phyloP scores from a whole-genome alignment of 2,329 filamentous ascomycete species.

The Beauveria sp. region DNA sequence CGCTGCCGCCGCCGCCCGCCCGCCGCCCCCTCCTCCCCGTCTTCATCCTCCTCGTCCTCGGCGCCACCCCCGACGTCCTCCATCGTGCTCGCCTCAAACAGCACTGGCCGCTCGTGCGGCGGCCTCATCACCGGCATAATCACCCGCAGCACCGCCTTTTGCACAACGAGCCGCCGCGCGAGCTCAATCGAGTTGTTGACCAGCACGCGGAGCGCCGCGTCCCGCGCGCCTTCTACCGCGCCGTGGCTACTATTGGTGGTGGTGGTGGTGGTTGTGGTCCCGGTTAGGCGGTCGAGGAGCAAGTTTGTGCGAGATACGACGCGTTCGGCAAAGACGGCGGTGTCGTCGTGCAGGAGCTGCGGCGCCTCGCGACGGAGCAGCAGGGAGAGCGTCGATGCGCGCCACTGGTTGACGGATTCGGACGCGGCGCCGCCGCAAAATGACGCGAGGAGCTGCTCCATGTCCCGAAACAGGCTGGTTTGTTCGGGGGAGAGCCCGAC shows the following conservation, averaged over 20 bases:
- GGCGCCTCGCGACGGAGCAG: conserved; percentile 48
- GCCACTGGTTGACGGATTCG: conserved; percentile 57
- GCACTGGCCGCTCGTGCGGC: conserved; percentile 40
- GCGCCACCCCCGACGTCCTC: conserved; percentile 59
- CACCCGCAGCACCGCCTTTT: conserved; percentile 51
- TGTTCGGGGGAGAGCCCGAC: conserved; percentile 52
- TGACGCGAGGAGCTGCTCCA: conserved; percentile 38
- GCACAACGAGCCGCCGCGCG: conserved; percentile 47
- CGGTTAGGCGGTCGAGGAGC: conserved; percentile 44
- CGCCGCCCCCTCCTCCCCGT: conserved; percentile 29
- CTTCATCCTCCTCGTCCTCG: conserved; percentile 49
- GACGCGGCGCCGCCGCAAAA: conserved; percentile 29
- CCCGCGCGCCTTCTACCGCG: conserved; percentile 30
- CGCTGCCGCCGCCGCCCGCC: conserved; percentile 31
- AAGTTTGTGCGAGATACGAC: conserved; percentile 40
- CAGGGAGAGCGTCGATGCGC: conserved; percentile 54
- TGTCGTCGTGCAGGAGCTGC: conserved; percentile 38
- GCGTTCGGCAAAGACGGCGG: conserved; percentile 32
- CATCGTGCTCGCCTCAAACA: conserved; percentile 55
- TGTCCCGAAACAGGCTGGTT: conserved; percentile 39
- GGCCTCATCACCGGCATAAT: conserved; percentile 43
- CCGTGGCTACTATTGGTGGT: no score
- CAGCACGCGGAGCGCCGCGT: conserved; percentile 45
- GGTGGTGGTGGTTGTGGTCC: conserved; percentile 13
- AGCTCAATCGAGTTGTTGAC: conserved; percentile 48